Base-by-base conservation (phyloP, 345 rosid species). In the Pugionium cornutum region DNA sequence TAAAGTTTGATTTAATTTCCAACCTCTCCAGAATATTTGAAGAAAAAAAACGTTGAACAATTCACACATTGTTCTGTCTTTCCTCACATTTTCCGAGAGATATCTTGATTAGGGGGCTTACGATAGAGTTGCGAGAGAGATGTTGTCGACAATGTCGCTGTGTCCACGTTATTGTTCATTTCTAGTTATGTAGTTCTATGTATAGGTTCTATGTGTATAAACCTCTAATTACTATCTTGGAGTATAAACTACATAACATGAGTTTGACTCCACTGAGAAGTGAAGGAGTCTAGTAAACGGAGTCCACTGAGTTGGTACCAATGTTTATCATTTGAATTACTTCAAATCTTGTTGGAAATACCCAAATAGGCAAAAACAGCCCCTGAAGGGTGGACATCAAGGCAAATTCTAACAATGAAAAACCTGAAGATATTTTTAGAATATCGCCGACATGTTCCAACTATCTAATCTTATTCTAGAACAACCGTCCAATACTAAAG, bases 391-490 rank as follows among this genome's bases (percentile, higher is more conserved):
- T 49, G 9, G 10, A 40, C 34, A 62, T 25, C 44, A 58, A 48
- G 42, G 29, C 9, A 30, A 26, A 58, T 42, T 0, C 41, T 37
- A 7, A 7, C 41, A 56, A 33, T 2, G 27, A 44, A 60, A 45
- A 60, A 9, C 10, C 46, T 59, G 73, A 51, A 67, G 26, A 42
- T 18, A 30, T 43, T 37, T 11, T 47, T 37, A 57, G 35, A 46
- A 53, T 6, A 53, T 10, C 0, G 25, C 53, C 67, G 30, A 29
- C 18, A 18, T 18, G 18, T 18, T 18, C 18, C 18, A 18, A 18
- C 18, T 18, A 18, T 18, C 18, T 34, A 34, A 34, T 34, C 36
- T 34, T 34, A 34, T 34, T 34, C 36, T 34, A 34, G 5, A 34
- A 34, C 36, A 34, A 34, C 36, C 36, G 36, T 18, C 18, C 18